phyloP scores from a whole-genome alignment of 1,284 basidiomycete species.

The Trichosporon sp. region DNA sequence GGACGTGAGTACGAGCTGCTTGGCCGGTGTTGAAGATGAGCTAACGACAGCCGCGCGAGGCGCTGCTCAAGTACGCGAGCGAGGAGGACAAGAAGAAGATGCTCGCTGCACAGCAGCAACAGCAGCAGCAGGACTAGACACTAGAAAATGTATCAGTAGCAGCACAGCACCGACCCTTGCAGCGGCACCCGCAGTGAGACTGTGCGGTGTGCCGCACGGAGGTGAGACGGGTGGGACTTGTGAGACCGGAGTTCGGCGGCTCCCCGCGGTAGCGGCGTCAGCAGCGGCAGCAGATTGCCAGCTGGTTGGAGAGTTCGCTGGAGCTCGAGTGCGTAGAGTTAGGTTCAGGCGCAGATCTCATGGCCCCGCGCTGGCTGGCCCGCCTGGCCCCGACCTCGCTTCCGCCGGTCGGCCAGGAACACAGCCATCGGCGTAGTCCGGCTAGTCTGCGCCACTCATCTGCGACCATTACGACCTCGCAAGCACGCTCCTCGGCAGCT shows the following conservation, averaged over 20 bases:
- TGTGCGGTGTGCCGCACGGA: background rate
- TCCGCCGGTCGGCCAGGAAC: background rate
- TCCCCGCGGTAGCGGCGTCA: too few relatives aligned
- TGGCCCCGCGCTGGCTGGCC: background rate
- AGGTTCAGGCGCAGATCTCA: background rate
- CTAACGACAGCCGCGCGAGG: conserved; percentile 76
- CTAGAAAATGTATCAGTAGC: background rate
- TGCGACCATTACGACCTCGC: too few relatives aligned
- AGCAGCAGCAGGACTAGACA: background rate
- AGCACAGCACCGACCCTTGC: too few relatives aligned
- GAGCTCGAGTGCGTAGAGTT: background rate
- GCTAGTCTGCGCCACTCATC: too few relatives aligned
- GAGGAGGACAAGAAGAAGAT: conserved; percentile 55
- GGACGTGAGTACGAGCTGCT: conserved; percentile 65
- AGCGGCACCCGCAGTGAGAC: background rate
- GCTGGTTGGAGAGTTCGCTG: too few relatives aligned
- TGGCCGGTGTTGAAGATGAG: background rate
- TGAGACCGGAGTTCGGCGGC: background rate
- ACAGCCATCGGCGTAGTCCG: background rate
- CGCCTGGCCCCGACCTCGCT: background rate
- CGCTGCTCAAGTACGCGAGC: conserved; percentile 86
- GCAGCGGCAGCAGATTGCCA: too few relatives aligned
- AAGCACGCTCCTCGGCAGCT: too few relatives aligned
- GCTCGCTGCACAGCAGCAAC: background rate
- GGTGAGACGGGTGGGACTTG: too few relatives aligned